A percentile compares a stretch with the other conserved stretches of the same genome.
phyloP scores from a whole-genome alignment of 352 stramenopile genomes.

The Plasmopara muralis region DNA sequence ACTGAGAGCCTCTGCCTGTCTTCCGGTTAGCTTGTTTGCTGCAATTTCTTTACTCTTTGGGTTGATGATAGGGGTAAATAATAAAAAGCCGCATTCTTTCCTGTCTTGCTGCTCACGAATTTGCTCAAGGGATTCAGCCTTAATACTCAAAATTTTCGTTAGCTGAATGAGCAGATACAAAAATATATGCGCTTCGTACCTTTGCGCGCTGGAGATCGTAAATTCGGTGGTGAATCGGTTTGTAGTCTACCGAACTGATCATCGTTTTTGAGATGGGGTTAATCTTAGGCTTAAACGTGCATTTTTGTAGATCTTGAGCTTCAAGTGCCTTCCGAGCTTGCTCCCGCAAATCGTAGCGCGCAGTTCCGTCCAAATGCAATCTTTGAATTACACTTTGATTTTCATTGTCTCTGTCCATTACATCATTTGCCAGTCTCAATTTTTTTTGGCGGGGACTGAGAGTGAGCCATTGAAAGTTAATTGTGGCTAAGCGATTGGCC shows the following conservation, averaged over 20 bases:
- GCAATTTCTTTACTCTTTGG: constrained; percentile 61
- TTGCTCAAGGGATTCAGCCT: constrained; percentile 38
- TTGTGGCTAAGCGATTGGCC: constrained; percentile 11
- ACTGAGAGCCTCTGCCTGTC: constrained; percentile 10
- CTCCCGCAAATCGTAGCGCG: constrained; percentile 51
- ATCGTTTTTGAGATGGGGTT: constrained; percentile 42
- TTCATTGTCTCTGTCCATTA: constrained; percentile 5
- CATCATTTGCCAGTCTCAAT: constrained; percentile 1
- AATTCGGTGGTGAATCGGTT: constrained; percentile 61
- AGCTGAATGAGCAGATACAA: not conserved
- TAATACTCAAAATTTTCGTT: constrained; percentile 2
- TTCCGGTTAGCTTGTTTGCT: constrained; percentile 30
- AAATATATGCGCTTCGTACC: constrained; percentile 20
- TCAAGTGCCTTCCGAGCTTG: constrained; percentile 44
- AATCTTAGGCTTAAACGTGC: constrained; percentile 65
- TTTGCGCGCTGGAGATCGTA: constrained; percentile 58
- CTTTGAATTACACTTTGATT: constrained; percentile 42
- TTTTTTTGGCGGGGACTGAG: constrained; percentile 43
- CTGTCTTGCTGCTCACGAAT: constrained; percentile 44
- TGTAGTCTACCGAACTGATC: constrained; percentile 38
- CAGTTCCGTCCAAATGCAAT: constrained; percentile 53
- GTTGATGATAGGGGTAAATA: constrained; percentile 60
- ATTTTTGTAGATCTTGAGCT: constrained; percentile 39
- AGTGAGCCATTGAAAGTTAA: constrained; percentile 52
- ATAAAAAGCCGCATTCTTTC: constrained; percentile 23